Conservation (phyloP, 306 rosid genomes). For the Lithocarpus polystachyus region DNA sequence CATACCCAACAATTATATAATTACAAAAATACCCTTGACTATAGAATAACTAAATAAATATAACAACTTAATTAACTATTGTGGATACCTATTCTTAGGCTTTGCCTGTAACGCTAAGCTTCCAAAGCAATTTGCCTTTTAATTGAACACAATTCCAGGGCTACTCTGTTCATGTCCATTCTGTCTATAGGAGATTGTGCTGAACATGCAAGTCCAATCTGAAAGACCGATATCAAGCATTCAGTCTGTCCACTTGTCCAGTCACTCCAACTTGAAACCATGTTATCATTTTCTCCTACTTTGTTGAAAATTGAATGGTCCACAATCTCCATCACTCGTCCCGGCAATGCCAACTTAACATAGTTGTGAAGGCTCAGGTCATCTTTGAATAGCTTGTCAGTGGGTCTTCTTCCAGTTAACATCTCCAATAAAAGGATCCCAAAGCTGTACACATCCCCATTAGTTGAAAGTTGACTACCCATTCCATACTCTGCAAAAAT, state of each 20-base stretch:
- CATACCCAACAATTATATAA: too few species aligned
- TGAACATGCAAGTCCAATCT: constrained; percentile 11
- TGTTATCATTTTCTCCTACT: not conserved
- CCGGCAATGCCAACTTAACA: not conserved
- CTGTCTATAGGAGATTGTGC: not conserved
- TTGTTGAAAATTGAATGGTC: not conserved
- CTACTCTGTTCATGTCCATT: not conserved
- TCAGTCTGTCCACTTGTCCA: not conserved
- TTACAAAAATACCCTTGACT: too few species aligned
- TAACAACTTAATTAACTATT: too few species aligned
- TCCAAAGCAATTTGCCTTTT: not conserved
- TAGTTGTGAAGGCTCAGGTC: not conserved
- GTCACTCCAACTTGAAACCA: not conserved
- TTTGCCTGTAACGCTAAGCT: not conserved
- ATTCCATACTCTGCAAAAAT: constrained; percentile 12
- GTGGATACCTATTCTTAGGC: too few species aligned
- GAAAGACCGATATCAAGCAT: not conserved
- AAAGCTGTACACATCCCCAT: constrained; percentile 9
- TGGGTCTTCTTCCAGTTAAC: constrained; percentile 11
- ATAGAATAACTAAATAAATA: too few species aligned
- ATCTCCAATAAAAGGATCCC: constrained; percentile 15
- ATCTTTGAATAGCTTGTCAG: not conserved
- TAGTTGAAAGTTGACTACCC: constrained; percentile 2
- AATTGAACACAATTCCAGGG: not conserved
- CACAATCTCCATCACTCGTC: not conserved